Base-by-base conservation (phyloP, 768 basidiomycete genomes). In the Boletellus sp. region DNA sequence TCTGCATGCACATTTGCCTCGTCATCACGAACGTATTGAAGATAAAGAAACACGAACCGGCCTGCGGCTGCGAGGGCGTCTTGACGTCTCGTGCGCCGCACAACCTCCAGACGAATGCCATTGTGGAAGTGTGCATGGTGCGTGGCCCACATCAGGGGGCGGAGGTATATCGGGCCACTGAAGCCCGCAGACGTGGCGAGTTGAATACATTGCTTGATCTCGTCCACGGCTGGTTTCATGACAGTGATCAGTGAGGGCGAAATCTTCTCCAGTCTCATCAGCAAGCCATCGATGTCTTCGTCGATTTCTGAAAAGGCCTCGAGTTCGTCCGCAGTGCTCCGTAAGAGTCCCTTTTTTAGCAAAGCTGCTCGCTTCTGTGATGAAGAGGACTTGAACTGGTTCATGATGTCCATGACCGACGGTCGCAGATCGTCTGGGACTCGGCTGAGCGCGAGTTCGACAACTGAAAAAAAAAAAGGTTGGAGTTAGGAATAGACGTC, bases 61-160 rank as follows among this genome's bases (percentile, higher is more conserved):
- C 90, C 90, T 47, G 88, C 90, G n/a, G 79, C 80, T 26, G 89
- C 90, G 17, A 93, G 76, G 8, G 90, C 75, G 48, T 91, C 89
- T 2, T 72, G 69, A 17, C 76, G 77, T 61, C 85, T 90, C 55
- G 74, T 80, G 45, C 78, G 79, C 50, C 80, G 75, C 11, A 84
- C 81, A 1, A 91, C 81, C 58, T 91, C 89, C 42, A 94, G 75
- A 40, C 89, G 73, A 28, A 92, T 72, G 0, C 91, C 91, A 42
- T 84, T 79, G 33, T 80, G 81, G 72, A 90, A 89, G 58, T 84
- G 74, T 1, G 72, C 64, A 52, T 79, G 79, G 53, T 85, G 84
- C 48, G 71, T 75, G 12, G 81, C 80, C 22, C 89, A 72, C 83
- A 90, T 87, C 23, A 91, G 70, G 3, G 89, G 90, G 51, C 78